phyloP scores from a whole-genome alignment of 768 basidiomycete species.

The Thelephora aurantiotincta region DNA sequence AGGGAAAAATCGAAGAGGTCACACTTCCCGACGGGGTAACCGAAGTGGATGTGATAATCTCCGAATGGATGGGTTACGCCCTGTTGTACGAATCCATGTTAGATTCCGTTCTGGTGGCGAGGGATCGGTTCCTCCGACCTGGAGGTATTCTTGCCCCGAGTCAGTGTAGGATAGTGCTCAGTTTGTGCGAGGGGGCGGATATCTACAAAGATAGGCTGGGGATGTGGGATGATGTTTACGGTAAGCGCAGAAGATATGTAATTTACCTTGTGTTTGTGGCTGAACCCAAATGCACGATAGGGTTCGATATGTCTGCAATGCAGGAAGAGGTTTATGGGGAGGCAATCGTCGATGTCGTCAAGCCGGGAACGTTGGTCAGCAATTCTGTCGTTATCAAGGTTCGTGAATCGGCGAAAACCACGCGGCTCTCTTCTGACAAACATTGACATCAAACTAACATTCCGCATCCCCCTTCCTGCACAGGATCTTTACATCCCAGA shows the following conservation, averaged over 20 bases:
- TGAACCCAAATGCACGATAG: constrained; percentile 22
- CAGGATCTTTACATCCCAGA: constrained; percentile 67
- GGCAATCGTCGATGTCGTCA: constrained; percentile 71
- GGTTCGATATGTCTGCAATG: constrained; percentile 86
- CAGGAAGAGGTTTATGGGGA: constrained; percentile 59
- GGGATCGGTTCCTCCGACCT: constrained; percentile 72
- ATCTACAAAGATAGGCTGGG: constrained; percentile 69
- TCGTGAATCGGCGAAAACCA: too few species aligned
- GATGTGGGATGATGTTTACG: constrained; percentile 90
- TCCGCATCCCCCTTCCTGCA: background rate
- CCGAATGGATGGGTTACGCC: constrained; percentile 96
- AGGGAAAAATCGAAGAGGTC: constrained; percentile 86
- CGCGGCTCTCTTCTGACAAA: too few species aligned
- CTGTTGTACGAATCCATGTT: constrained; percentile 95
- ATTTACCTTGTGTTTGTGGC: background rate
- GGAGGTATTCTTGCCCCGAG: constrained; percentile 83
- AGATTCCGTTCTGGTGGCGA: constrained; percentile 81
- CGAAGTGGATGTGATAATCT: constrained; percentile 87
- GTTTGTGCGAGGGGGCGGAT: constrained; percentile 62
- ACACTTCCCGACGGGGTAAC: constrained; percentile 52
- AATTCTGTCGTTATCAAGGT: constrained; percentile 58
- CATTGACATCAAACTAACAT: too few species aligned
- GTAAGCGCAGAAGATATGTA: constrained; percentile 24
- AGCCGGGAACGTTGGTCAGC: constrained; percentile 49
- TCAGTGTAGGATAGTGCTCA: constrained; percentile 78